Evolutionary conservation across 352 stramenopile species (phyloP), one percentile per base, ranked within the genome.

Genomic region (Pythium phragmitis): DNA sequence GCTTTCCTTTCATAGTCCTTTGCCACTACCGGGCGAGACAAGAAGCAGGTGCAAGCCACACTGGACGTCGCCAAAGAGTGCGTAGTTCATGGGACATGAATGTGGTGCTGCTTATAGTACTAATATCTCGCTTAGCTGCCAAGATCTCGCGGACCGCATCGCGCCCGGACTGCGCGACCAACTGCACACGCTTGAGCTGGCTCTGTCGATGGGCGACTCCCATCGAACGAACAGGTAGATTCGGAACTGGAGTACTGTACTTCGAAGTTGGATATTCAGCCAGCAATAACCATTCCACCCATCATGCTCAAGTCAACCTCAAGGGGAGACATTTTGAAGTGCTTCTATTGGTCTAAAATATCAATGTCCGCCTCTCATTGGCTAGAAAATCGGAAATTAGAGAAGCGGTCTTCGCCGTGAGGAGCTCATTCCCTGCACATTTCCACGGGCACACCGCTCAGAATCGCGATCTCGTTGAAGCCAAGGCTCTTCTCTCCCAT

Each of bases 51-150:
- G 21, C 47, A 74, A 50, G 52, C 68, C 9, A 64, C 70, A 2
- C 56, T 61, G 19, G 65, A 82, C 55, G 67, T 78, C 58, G 53
- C 65, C n/a, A 57, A 48, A 50, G 65, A 82, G 76, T 85, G 66
- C 43, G 71, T 75, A 2, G 9, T 17, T 46, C 13, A 21, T 9
- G 39, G 19, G 39, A 21, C 8, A 46, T 46, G 39, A 30, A 30
- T 30, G 26, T 30, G 26, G 4, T 30, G 26, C 26, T 30, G 26
- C 4, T 5, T 5, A 5, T 30, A 30, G 36, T n/a, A 52, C 46
- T 47, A 21, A 21, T 47, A n/a, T 12, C 39, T 30, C 16, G 26
- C 4, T 4, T 59, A 85, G 74, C 34, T 80, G 74, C 37, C 69
- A 74, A 42, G 66, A 76, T 14, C 62, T 74, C 45, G 57, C 75